phyloP scores from a whole-genome alignment of 2,329 filamentous ascomycete species.

The Colletotrichum godetiae region DNA sequence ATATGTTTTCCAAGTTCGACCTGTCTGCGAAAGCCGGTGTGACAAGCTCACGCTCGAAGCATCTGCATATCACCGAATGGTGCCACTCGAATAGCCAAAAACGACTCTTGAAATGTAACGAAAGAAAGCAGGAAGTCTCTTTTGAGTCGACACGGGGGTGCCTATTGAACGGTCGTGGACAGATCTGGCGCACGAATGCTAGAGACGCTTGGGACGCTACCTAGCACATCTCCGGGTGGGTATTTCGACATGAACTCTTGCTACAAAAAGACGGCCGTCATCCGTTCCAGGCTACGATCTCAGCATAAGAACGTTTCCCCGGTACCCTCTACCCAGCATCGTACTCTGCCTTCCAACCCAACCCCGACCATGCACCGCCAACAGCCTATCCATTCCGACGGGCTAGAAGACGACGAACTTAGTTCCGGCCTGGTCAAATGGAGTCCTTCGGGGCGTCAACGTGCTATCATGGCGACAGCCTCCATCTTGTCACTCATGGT shows the following conservation, averaged over 20 bases:
- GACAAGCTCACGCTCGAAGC: background rate
- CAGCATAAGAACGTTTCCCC: background rate
- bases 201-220: background rate
- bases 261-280: background rate
- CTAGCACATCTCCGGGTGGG: background rate
- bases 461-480: background rate
- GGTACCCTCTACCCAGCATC: background rate
- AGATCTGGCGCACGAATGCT: too few relatives aligned
- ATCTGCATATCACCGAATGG: background rate
- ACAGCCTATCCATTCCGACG: background rate
- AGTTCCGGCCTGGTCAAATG: background rate
- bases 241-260: background rate
- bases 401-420: background rate
- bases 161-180: background rate
- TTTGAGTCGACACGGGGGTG: too few relatives aligned
- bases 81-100: background rate
- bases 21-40: background rate
- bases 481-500: slow-evolving; percentile 19
- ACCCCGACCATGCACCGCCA: background rate
- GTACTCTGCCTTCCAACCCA: background rate
- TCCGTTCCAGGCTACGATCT: background rate
- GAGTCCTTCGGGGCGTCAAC: background rate
- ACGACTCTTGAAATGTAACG: background rate
- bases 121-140: too few relatives aligned
- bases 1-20: background rate